Percentiles rank a stretch among this genome's conserved stretches.
Conservation (phyloP, 2,329 filamentous ascomycete species). For the Colletotrichum cereale region DNA sequence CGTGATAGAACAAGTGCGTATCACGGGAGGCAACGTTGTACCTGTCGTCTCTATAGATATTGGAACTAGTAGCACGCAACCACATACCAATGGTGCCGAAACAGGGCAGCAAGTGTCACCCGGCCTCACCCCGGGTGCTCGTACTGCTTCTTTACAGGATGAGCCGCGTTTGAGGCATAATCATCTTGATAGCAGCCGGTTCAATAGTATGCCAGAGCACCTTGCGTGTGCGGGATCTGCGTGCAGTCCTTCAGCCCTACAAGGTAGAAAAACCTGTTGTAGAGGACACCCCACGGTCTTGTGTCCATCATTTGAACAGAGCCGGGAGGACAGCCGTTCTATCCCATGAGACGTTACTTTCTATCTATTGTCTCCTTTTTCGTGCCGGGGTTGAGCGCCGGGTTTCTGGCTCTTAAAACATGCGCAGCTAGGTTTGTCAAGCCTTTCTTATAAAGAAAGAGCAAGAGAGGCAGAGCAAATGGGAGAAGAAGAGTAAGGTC, state of each 20-base stretch:
- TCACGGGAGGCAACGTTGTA: not conserved
- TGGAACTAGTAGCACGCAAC: too few relatives aligned
- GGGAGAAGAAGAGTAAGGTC: not conserved
- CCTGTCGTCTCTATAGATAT: too few relatives aligned
- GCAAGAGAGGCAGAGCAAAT: too few relatives aligned
- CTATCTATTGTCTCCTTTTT: not conserved
- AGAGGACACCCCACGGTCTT: not conserved
- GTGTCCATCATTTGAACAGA: not conserved
- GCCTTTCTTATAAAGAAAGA: not conserved
- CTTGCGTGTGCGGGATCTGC: not conserved
- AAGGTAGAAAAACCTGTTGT: not conserved
- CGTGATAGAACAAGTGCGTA: not conserved
- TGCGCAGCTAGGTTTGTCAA: not conserved
- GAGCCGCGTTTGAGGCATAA: not conserved
- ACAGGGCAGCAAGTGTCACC: too few relatives aligned
- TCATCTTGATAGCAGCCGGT: not conserved
- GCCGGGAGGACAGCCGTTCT: not conserved
- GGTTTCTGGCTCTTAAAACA: not conserved
- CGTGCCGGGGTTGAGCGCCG: not conserved
- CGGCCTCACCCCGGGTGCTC: too few relatives aligned
- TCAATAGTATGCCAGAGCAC: too few relatives aligned
- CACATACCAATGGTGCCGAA: too few relatives aligned
- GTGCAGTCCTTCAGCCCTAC: too few relatives aligned
- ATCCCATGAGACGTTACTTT: not conserved
- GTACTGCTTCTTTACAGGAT: too few relatives aligned